phyloP scores from a whole-genome alignment of 1,284 basidiomycete genomes.

The Apiotrichum domesticum region DNA sequence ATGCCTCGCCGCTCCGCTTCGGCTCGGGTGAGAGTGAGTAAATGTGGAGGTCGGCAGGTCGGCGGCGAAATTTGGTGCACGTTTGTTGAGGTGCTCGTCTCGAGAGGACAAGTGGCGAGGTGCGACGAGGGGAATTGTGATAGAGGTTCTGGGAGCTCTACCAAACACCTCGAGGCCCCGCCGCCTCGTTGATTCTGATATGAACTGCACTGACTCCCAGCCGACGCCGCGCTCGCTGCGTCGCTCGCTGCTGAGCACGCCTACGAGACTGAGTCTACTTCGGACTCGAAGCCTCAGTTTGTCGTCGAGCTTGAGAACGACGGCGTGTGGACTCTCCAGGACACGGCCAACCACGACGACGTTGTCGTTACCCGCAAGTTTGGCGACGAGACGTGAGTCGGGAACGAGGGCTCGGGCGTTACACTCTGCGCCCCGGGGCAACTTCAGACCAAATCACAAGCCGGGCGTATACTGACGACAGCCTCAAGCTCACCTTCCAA shows the following conservation, averaged over 20 bases:
- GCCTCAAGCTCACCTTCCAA: slow-evolving; percentile 46
- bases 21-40: slow-evolving; percentile 43
- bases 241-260: slow-evolving; percentile 76
- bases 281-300: slow-evolving; percentile 63
- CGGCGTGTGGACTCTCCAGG: slow-evolving; percentile 78
- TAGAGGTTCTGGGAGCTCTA: no score
- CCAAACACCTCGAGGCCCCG: no score
- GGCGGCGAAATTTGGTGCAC: background rate
- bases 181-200: background rate
- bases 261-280: slow-evolving; percentile 68
- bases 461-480: slow-evolving; percentile 9
- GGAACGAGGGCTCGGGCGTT: background rate
- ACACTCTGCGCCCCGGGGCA: background rate
- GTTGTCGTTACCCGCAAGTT: slow-evolving; percentile 74
- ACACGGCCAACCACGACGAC: slow-evolving; percentile 71
- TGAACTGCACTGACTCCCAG: slow-evolving; percentile 46
- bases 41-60: background rate
- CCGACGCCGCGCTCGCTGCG: slow-evolving; percentile 65
- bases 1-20: slow-evolving; percentile 26
- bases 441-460: no score
- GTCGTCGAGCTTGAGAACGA: slow-evolving; percentile 66
- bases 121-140: no score
- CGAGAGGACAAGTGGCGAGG: no score
- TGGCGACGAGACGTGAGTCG: slow-evolving; percentile 78
- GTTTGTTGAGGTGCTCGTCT: background rate